Evolutionary conservation across 2,329 filamentous ascomycete genomes (phyloP).

Genomic region (Volutella citrinella): DNA sequence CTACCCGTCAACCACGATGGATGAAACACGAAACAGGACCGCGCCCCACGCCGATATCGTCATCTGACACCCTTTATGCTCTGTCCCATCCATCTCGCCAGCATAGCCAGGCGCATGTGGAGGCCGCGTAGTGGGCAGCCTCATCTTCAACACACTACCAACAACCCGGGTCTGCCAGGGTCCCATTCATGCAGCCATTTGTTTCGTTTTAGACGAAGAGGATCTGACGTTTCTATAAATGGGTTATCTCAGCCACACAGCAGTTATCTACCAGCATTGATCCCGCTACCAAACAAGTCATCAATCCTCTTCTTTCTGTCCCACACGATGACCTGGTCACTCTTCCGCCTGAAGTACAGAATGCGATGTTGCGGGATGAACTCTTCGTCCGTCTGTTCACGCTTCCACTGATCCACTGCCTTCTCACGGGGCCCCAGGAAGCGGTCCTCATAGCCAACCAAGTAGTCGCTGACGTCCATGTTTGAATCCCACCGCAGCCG

Average conservation of each 20-base stretch:
- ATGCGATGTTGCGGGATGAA: slow-evolving; percentile 66
- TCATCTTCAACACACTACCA: slow-evolving; percentile 1
- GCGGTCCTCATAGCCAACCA: slow-evolving; percentile 61
- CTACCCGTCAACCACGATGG: slow-evolving; percentile 8
- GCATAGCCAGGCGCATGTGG: slow-evolving; percentile 13
- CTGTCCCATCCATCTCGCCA: slow-evolving; percentile 5
- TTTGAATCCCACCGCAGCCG: slow-evolving; percentile 58
- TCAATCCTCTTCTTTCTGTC: slow-evolving; percentile 53
- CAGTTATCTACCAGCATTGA: too few species aligned
- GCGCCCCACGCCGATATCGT: slow-evolving; percentile 20
- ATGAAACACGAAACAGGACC: slow-evolving; percentile 23
- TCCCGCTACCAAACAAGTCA: slow-evolving; percentile 54
- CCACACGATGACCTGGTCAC: slow-evolving; percentile 53
- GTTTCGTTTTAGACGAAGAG: too few species aligned
- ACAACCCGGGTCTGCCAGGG: neutral
- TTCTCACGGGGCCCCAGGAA: slow-evolving; percentile 55
- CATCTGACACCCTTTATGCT: too few species aligned
- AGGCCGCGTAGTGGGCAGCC: slow-evolving; percentile 3
- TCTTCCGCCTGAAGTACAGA: slow-evolving; percentile 56
- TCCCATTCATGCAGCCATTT: too few species aligned
- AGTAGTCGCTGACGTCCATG: slow-evolving; percentile 49
- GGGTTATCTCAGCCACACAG: too few species aligned
- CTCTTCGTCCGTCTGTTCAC: slow-evolving; percentile 61
- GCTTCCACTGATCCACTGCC: slow-evolving; percentile 54
- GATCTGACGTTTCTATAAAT: too few species aligned